Evolutionary conservation across 2,329 filamentous ascomycete species (phyloP).

Genomic region (Paecilomyces dactylethromorphus): DNA sequence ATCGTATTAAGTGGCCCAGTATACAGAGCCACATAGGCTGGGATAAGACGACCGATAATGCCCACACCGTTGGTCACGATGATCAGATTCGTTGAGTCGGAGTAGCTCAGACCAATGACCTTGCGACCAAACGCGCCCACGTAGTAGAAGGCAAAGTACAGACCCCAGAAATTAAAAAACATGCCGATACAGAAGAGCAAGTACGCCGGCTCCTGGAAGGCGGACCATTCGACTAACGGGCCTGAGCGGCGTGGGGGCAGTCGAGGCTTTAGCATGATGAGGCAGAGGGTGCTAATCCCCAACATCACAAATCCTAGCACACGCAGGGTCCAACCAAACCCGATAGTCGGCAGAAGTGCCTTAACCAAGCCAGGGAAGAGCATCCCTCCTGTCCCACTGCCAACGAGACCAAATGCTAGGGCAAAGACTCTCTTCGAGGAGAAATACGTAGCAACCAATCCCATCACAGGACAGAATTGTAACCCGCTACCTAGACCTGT

Average conservation of each 20-base stretch:
- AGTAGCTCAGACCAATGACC: constrained; percentile 34
- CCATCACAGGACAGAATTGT: constrained; percentile 48
- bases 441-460: constrained; percentile 57
- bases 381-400: constrained; percentile 56
- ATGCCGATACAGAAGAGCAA: constrained; percentile 35
- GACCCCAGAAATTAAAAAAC: constrained; percentile 44
- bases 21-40: constrained; percentile 58
- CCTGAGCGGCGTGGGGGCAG: constrained; percentile 45
- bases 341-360: constrained; percentile 52
- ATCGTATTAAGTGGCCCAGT: constrained; percentile 59
- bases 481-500: constrained; percentile 51
- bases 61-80: constrained; percentile 61
- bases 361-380: constrained; percentile 55
- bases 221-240: constrained; percentile 44
- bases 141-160: constrained; percentile 51
- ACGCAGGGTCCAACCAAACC: constrained; percentile 60
- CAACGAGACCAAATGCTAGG: constrained; percentile 53
- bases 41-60: constrained; percentile 51
- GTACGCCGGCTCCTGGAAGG: constrained; percentile 47
- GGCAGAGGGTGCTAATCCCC: constrained; percentile 32
- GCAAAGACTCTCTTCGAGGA: constrained; percentile 53
- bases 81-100: constrained; percentile 52
- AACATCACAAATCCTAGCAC: constrained; percentile 56
- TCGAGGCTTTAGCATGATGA: constrained; percentile 44
- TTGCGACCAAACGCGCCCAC: constrained; percentile 33